Evolutionary conservation across 2,329 filamentous ascomycete species (phyloP).

Genomic region (Apiospora pterosperma): DNA sequence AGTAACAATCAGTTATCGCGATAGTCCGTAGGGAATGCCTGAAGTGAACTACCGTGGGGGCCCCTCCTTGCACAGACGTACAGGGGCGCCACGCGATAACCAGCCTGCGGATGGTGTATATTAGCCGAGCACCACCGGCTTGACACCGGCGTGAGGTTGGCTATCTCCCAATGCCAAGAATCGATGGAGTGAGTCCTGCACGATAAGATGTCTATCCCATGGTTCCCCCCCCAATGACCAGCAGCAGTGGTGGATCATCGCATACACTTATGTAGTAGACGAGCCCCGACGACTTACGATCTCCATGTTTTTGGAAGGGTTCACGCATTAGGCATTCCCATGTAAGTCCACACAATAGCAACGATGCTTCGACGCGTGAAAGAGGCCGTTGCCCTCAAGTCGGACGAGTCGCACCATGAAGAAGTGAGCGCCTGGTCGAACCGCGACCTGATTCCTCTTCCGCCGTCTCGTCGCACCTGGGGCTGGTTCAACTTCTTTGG

Average conservation of each 20-base stretch:
- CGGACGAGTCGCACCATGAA: conserved; percentile 35
- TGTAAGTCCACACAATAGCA: neutral
- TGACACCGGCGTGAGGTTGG: neutral
- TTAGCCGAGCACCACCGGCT: neutral
- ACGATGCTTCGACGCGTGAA: conserved; percentile 18
- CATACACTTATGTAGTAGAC: neutral
- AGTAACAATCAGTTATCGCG: neutral
- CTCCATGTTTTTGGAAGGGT: neutral
- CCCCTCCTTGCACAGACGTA: neutral
- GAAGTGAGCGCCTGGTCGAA: conserved; percentile 47
- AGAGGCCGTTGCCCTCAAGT: conserved; percentile 28
- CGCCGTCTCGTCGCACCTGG: conserved; percentile 41
- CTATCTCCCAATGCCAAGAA: neutral
- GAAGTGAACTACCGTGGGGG: neutral
- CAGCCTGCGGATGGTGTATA: neutral
- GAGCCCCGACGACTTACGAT: neutral
- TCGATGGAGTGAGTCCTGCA: neutral
- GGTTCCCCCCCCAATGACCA: neutral
- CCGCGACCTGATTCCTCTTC: conserved; percentile 33
- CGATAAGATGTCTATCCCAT: neutral
- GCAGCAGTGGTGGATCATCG: neutral
- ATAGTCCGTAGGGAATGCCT: neutral
- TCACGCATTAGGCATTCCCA: neutral
- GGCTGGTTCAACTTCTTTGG: conserved; percentile 42
- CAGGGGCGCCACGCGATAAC: neutral